A percentile compares a stretch with the other conserved stretches of the same genome.
phyloP scores from a whole-genome alignment of 2,329 filamentous ascomycete species.

The Lecanicillium sp. region DNA sequence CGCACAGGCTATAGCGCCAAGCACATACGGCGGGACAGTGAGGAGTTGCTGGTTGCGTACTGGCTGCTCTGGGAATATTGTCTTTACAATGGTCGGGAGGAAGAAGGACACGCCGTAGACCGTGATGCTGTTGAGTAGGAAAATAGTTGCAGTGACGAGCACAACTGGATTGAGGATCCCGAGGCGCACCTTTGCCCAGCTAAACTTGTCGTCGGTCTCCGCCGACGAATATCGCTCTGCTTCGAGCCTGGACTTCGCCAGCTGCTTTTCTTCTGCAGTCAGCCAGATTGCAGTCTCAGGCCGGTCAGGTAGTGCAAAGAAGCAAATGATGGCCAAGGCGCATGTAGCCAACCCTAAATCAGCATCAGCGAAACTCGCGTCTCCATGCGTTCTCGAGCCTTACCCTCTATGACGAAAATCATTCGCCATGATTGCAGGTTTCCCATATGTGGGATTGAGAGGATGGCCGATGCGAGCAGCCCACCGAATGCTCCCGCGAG shows the following conservation, averaged over 20 bases:
- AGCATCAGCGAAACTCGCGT: neutral
- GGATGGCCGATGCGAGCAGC: constrained; percentile 55
- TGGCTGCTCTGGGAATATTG: constrained; percentile 55
- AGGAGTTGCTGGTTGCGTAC: constrained; percentile 57
- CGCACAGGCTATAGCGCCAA: constrained; percentile 58
- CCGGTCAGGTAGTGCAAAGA: constrained; percentile 59
- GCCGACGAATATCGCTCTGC: constrained; percentile 51
- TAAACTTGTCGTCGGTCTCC: constrained; percentile 51
- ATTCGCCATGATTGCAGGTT: constrained; percentile 56
- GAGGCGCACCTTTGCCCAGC: constrained; percentile 51
- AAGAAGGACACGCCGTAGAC: constrained; percentile 70
- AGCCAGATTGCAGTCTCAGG: constrained; percentile 63
- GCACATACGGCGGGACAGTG: constrained; percentile 63
- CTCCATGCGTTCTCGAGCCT: no score
- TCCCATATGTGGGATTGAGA: constrained; percentile 52
- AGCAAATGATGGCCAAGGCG: constrained; percentile 48
- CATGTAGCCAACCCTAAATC: constrained; percentile 45
- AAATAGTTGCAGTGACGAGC: constrained; percentile 46
- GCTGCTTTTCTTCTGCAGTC: constrained; percentile 52
- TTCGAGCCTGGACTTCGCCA: constrained; percentile 56
- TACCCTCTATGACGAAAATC: constrained; percentile 64
- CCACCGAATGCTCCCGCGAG: constrained; percentile 64
- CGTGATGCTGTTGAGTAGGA: constrained; percentile 62
- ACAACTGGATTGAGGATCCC: constrained; percentile 59
- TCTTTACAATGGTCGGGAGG: constrained; percentile 61